Evolutionary conservation across 306 rosid species (phyloP).

Genomic region (Cucurbita maxima): DNA sequence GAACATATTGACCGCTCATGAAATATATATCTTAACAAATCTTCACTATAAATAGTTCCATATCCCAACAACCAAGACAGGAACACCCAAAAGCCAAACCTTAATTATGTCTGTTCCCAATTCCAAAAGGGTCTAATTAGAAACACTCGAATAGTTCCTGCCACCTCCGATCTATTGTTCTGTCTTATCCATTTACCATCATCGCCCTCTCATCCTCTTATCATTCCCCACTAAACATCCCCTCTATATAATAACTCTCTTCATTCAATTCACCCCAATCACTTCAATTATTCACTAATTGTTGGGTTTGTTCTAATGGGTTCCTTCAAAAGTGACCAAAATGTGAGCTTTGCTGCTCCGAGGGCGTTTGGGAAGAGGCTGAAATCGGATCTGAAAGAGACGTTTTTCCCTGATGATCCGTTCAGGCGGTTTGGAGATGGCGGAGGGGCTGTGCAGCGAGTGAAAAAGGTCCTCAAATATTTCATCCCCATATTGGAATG

Average conservation of each 20-base stretch:
- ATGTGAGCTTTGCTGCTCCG: constrained; percentile 31
- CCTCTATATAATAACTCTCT: neutral
- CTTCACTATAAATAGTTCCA: too few species aligned
- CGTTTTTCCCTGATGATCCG: constrained; percentile 31
- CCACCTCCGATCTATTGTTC: neutral
- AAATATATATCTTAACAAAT: too few species aligned
- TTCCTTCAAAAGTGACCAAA: neutral
- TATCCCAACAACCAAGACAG: too few species aligned
- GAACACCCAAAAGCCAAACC: too few species aligned
- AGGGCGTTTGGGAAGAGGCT: constrained; percentile 21
- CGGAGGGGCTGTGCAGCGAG: neutral
- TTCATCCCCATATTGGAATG: constrained; percentile 56
- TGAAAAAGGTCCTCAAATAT: constrained; percentile 28
- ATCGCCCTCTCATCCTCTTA: neutral
- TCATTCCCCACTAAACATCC: neutral
- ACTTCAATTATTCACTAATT: neutral
- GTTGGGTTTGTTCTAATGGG: neutral
- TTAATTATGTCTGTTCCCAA: too few species aligned
- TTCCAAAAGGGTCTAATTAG: too few species aligned
- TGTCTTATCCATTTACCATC: neutral
- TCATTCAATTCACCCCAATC: neutral
- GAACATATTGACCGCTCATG: too few species aligned
- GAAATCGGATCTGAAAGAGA: constrained; percentile 20
- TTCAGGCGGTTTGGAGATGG: constrained; percentile 30
- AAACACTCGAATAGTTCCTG: neutral